Evolutionary conservation across 768 basidiomycete genomes (phyloP).

Genomic region (Pleurotus platypus): DNA sequence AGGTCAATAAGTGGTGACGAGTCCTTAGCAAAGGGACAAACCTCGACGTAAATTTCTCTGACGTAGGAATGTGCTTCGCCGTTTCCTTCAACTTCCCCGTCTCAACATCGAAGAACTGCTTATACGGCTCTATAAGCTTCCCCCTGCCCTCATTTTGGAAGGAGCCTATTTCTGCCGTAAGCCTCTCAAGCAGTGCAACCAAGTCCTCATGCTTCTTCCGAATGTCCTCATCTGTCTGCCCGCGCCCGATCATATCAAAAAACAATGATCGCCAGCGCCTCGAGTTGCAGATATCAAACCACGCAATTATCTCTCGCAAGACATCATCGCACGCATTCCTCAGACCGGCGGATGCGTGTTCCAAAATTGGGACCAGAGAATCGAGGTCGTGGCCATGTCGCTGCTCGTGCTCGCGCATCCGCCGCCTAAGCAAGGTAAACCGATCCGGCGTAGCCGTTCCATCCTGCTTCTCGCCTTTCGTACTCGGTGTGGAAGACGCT

Average conservation of each 20-base stretch:
- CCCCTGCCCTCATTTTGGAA: constrained; percentile 33
- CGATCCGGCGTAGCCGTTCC: constrained; percentile 19
- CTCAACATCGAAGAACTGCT: constrained; percentile 35
- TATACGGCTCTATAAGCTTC: constrained; percentile 35
- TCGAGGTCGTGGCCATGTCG: constrained; percentile 40
- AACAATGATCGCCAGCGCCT: constrained; percentile 32
- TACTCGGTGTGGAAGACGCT: not conserved
- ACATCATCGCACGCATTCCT: constrained; percentile 27
- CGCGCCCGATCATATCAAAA: constrained; percentile 5
- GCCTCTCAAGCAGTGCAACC: constrained; percentile 16
- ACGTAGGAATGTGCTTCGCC: constrained; percentile 11
- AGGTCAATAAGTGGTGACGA: too few relatives aligned
- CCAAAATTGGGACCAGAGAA: constrained; percentile 37
- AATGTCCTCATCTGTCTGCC: constrained; percentile 12
- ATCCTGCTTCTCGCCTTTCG: not conserved
- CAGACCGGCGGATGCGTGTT: constrained; percentile 28
- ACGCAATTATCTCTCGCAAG: constrained; percentile 19
- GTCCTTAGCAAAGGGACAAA: constrained; percentile 9
- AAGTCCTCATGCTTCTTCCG: constrained; percentile 24
- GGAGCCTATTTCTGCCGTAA: constrained; percentile 24
- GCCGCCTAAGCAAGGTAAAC: constrained; percentile 23
- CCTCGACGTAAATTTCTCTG: constrained; percentile 38
- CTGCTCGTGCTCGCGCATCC: constrained; percentile 28
- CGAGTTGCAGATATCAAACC: constrained; percentile 34
- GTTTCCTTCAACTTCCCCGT: constrained; percentile 26